Conservation (phyloP, 2,329 filamentous ascomycete species). For the Fusarium burgessii region DNA sequence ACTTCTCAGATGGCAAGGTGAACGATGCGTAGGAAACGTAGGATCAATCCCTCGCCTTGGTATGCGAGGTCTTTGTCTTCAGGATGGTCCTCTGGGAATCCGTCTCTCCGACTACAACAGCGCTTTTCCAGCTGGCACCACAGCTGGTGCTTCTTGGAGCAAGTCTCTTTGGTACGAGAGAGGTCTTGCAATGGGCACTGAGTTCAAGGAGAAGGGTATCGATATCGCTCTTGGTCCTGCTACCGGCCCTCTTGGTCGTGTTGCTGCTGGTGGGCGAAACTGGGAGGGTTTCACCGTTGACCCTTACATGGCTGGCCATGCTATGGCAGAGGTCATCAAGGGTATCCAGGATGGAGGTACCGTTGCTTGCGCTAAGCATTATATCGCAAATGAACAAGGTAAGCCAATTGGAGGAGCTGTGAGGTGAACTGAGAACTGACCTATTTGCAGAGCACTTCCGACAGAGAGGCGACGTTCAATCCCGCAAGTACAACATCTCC, state of each 20-base stretch:
- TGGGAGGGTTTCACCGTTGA: slow-evolving; percentile 80
- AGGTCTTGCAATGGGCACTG: slow-evolving; percentile 63
- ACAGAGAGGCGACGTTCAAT: slow-evolving; percentile 66
- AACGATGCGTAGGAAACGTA: slow-evolving; percentile 81
- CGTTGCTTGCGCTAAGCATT: slow-evolving; percentile 86
- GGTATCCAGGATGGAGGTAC: slow-evolving; percentile 87
- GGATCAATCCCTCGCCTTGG: slow-evolving; percentile 78
- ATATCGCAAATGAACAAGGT: slow-evolving; percentile 77
- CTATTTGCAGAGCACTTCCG: slow-evolving; percentile 73
- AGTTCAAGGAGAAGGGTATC: slow-evolving; percentile 80
- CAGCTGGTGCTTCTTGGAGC: slow-evolving; percentile 86
- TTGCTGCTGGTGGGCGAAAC: slow-evolving; percentile 63
- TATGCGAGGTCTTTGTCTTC: slow-evolving; percentile 81
- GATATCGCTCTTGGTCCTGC: slow-evolving; percentile 74
- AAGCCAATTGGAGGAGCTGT: background rate
- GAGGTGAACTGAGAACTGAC: background rate
- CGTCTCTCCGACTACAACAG: slow-evolving; percentile 83
- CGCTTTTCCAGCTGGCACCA: slow-evolving; percentile 83
- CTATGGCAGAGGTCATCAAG: slow-evolving; percentile 77
- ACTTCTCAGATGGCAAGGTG: slow-evolving; percentile 59
- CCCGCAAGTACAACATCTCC: slow-evolving; percentile 68
- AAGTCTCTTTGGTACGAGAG: slow-evolving; percentile 71
- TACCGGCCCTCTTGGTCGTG: slow-evolving; percentile 60
- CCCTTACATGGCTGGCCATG: slow-evolving; percentile 78
- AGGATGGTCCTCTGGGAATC: slow-evolving; percentile 86